Conservation (phyloP, 805 yeast species). For the Pichia phayaonensis region DNA sequence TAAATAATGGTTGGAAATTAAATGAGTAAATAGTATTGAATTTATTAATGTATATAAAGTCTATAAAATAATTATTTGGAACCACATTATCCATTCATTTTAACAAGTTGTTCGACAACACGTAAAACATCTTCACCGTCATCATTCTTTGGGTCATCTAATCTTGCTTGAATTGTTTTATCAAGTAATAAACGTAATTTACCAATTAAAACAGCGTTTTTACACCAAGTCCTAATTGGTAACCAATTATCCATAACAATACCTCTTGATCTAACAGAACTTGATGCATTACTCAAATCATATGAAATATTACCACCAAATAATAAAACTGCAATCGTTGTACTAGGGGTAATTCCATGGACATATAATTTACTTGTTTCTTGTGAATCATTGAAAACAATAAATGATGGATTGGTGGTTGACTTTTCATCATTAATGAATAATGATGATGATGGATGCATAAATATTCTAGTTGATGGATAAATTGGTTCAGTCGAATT, state of each 20-base stretch:
- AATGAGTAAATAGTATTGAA: conserved; percentile 5
- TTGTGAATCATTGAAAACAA: conserved; percentile 53
- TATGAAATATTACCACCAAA: conserved; percentile 72
- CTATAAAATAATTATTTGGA: not conserved
- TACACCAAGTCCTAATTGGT: conserved; percentile 88
- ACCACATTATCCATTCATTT: conserved; percentile 10
- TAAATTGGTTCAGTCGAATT: conserved; percentile 21
- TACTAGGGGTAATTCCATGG: conserved; percentile 73
- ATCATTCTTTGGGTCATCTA: conserved; percentile 26
- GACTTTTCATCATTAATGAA: conserved; percentile 36
- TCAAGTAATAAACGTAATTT: conserved; percentile 62
- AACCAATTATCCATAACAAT: conserved; percentile 83
- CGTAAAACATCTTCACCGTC: conserved; percentile 31
- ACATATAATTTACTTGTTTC: conserved; percentile 60
- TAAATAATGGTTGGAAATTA: conserved; percentile 12
- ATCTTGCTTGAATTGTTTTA: conserved; percentile 51
- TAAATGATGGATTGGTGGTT: conserved; percentile 33
- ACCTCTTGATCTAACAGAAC: conserved; percentile 63
- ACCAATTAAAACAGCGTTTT: conserved; percentile 80
- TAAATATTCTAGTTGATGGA: conserved; percentile 66
- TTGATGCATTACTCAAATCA: conserved; percentile 37
- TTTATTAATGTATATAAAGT: not conserved
- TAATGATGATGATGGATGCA: conserved; percentile 80
- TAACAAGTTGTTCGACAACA: conserved; percentile 33
- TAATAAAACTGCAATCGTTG: conserved; percentile 61